Evolutionary conservation across 176 grass and related monocot genomes (phyloP).

Genomic region (Bonia amplexicaulis): DNA sequence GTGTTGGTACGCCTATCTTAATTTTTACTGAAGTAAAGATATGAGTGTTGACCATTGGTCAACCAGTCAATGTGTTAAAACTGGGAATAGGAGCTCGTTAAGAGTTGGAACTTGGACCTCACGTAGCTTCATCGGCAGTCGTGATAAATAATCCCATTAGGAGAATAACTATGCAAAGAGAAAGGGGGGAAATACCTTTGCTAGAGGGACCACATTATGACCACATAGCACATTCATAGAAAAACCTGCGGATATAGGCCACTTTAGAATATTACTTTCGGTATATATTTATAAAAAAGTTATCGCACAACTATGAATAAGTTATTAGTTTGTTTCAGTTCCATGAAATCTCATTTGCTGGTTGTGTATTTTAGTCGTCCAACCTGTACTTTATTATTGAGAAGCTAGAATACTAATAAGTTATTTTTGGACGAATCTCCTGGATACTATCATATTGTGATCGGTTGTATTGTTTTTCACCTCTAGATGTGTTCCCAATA

Average conservation of each 20-base stretch:
- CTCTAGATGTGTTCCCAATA: fast-evolving
- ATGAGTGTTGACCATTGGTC: constrained; percentile 31
- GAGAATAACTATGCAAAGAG: neutral
- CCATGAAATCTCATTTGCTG: neutral
- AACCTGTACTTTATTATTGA: neutral
- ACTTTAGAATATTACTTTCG: neutral
- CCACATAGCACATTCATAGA: constrained; percentile 7
- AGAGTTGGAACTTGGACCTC: constrained; percentile 56
- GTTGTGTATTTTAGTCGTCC: fast-evolving
- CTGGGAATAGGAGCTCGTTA: constrained; percentile 16
- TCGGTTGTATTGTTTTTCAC: neutral
- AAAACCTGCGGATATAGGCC: neutral
- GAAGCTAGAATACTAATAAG: neutral
- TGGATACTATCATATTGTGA: neutral
- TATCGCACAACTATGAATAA: neutral
- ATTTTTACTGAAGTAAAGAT: neutral
- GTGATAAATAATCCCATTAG: constrained; percentile 26
- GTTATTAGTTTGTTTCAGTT: neutral
- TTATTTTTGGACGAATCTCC: neutral
- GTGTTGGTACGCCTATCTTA: neutral
- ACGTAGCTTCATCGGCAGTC: constrained; percentile 11
- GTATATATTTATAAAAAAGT: neutral
- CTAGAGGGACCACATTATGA: constrained; percentile 36
- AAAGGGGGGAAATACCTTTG: constrained; percentile 17
- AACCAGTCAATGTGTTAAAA: constrained; percentile 35